phyloP scores from a whole-genome alignment of 75 land plant species.

The Adiantum capillusveneris region DNA sequence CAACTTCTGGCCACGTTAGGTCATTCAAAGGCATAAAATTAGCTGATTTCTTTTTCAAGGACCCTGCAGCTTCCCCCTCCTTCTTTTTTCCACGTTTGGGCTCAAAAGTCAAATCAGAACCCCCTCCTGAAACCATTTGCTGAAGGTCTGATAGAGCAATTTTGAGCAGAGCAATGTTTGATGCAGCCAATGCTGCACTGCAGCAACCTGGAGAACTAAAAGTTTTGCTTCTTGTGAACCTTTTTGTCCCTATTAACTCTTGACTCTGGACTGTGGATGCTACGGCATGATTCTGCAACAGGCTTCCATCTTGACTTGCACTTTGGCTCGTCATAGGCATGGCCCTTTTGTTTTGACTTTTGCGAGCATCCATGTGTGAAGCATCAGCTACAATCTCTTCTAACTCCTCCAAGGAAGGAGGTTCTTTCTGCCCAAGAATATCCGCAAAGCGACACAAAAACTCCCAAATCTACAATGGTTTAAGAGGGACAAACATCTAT shows the following conservation, averaged over 20 bases:
- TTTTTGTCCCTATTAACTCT: background rate
- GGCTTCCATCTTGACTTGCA: background rate
- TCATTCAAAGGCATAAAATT: conserved; percentile 66
- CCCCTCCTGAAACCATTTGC: conserved; percentile 38
- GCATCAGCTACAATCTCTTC: conserved; percentile 42
- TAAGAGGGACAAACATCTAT: background rate
- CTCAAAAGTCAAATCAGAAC: conserved; percentile 51
- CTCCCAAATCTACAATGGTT: conserved; percentile 59
- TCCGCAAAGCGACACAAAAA: conserved; percentile 71
- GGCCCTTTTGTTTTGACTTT: background rate
- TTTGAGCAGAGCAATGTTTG: conserved; percentile 56
- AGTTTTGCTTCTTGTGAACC: background rate
- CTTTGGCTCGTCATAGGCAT: background rate
- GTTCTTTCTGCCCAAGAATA: conserved; percentile 50
- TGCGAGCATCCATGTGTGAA: background rate
- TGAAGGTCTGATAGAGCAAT: conserved; percentile 59
- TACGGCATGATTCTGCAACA: background rate
- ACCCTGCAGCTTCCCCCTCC: conserved; percentile 39
- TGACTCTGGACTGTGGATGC: background rate
- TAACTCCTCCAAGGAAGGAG: conserved; percentile 62
- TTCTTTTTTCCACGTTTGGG: conserved; percentile 61
- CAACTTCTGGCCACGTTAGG: conserved; percentile 91
- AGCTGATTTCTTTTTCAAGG: conserved; percentile 39
- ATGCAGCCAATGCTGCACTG: conserved; percentile 43
- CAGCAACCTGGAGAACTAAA: conserved; percentile 18